A percentile compares a stretch with the other conserved stretches of the same genome.
Evolutionary conservation across 75 land plant species (phyloP).

Genomic region (Selaginella tamariscina): DNA sequence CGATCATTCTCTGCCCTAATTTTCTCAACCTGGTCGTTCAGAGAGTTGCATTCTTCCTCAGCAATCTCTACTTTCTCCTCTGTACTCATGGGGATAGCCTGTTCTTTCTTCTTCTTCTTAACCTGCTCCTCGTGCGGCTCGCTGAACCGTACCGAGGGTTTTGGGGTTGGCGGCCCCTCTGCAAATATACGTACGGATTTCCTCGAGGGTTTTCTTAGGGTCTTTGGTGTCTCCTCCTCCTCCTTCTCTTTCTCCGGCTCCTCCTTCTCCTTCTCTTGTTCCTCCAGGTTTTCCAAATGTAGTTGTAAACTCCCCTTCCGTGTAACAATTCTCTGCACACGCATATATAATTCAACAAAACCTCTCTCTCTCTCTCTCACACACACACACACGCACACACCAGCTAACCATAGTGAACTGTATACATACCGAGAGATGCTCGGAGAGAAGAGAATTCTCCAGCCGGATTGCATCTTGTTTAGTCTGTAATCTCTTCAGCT

Average conservation of each 20-base stretch:
- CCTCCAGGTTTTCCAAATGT: not conserved
- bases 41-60: slow-evolving; percentile 15
- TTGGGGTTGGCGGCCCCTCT: not conserved
- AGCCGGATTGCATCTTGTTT: not conserved
- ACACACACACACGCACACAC: too few species aligned
- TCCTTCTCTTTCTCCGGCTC: not conserved
- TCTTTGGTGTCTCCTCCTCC: not conserved
- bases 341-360: not conserved
- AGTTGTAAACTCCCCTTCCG: not conserved
- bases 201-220: not conserved
- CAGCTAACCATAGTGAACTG: too few species aligned
- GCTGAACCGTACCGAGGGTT: not conserved
- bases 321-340: not conserved
- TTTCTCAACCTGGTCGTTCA: slow-evolving; percentile 18
- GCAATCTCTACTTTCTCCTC: slow-evolving; percentile 35
- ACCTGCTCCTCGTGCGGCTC: not conserved
- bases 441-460: not conserved
- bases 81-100: slow-evolving; percentile 16
- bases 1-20: slow-evolving; percentile 23
- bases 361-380: too few species aligned
- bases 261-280: not conserved
- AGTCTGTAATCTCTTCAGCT: not conserved
- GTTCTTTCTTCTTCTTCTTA: not conserved
- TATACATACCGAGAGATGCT: not conserved
- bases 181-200: not conserved